A percentile compares a stretch with the other conserved stretches of the same genome.
Evolutionary conservation across 345 rosid genomes (phyloP).

Genomic region (Clausena lansium): DNA sequence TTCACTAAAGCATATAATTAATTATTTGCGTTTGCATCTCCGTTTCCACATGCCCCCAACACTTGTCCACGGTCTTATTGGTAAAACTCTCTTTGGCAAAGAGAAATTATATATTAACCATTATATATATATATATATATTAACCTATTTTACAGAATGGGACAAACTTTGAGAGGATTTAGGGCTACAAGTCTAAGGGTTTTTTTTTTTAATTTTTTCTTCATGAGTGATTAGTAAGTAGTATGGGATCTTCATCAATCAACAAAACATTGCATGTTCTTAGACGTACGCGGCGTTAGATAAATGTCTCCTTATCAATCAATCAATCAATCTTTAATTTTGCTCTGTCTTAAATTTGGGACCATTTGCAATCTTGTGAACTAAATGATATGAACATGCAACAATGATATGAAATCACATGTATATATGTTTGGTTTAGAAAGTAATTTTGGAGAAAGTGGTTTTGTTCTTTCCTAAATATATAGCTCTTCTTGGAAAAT

Average conservation of each 20-base stretch:
- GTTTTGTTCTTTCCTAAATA: too few relatives aligned
- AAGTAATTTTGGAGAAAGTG: too few relatives aligned
- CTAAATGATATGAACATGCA: background rate
- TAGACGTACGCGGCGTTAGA: background rate
- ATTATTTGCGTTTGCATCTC: background rate
- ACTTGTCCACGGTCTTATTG: background rate
- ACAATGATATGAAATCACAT: too few relatives aligned
- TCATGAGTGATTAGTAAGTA: too few relatives aligned
- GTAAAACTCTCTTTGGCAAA: background rate
- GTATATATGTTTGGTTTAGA: too few relatives aligned
- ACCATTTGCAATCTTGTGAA: background rate
- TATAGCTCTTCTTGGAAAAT: too few relatives aligned
- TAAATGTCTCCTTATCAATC: background rate
- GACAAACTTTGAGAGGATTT: background rate
- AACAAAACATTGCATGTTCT: background rate
- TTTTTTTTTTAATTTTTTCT: background rate
- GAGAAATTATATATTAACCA: background rate
- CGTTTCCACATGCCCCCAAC: constrained; percentile 4
- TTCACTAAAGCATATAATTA: background rate
- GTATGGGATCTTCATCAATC: background rate
- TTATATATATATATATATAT: too few relatives aligned
- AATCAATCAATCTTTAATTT: background rate
- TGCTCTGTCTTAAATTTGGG: background rate
- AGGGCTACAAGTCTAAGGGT: background rate
- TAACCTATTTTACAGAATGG: background rate